Evolutionary conservation across 2,329 filamentous ascomycete species (phyloP).

Genomic region (Septoria linicola): DNA sequence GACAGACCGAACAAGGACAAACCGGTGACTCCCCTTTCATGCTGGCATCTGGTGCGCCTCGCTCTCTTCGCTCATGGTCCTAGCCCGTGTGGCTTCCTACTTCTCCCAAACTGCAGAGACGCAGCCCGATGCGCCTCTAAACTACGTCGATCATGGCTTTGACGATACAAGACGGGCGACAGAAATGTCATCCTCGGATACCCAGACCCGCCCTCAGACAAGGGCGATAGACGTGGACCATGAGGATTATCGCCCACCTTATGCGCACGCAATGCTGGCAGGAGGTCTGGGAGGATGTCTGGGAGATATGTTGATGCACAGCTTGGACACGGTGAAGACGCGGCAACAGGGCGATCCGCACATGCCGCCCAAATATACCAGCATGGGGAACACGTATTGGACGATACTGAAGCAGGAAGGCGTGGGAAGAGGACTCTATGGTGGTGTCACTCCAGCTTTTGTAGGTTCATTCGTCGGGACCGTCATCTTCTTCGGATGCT

Average conservation of each 20-base stretch:
- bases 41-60: neutral
- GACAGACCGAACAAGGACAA: no score
- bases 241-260: constrained; percentile 49
- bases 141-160: constrained; percentile 41
- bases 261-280: constrained; percentile 75
- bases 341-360: constrained; percentile 95
- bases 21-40: constrained; percentile 5
- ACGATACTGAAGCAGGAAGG: constrained; percentile 94
- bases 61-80: constrained; percentile 45
- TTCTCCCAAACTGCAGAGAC: constrained; percentile 35
- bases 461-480: constrained; percentile 92
- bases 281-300: constrained; percentile 89
- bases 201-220: constrained; percentile 5
- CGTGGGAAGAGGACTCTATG: constrained; percentile 79
- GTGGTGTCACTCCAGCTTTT: constrained; percentile 88
- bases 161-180: constrained; percentile 36
- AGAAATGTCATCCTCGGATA: constrained; percentile 39
- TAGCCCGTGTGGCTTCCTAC: constrained; percentile 51
- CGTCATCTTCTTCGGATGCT: constrained; percentile 91
- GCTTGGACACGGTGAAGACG: constrained; percentile 96
- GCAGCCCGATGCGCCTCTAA: constrained; percentile 28
- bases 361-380: constrained; percentile 87
- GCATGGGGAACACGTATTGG: constrained; percentile 83
- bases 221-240: constrained; percentile 35
- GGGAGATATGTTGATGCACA: constrained; percentile 98